Conservation (phyloP, 768 basidiomycete species). For the Tricholoma terreum region DNA sequence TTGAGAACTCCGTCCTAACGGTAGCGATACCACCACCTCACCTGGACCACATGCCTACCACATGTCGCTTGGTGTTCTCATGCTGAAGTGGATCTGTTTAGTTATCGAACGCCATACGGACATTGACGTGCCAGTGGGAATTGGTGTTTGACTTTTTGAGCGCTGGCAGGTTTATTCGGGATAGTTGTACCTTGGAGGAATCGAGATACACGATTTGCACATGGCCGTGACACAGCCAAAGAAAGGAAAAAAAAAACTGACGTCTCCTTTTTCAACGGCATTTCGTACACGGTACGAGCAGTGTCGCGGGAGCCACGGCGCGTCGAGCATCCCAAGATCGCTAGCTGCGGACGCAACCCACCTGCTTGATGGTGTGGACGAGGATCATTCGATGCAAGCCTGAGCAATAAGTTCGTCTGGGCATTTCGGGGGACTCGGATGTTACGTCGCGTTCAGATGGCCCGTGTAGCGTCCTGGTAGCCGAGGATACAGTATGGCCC, state of each 20-base stretch:
- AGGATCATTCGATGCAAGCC: too few species aligned
- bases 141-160: background rate
- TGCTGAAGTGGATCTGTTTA: background rate
- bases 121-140: background rate
- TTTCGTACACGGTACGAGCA: background rate
- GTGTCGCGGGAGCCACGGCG: background rate
- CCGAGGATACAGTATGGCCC: too few species aligned
- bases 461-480: background rate
- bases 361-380: too few species aligned
- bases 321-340: too few species aligned
- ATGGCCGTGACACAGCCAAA: background rate
- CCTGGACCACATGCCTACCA: background rate
- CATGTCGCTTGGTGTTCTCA: background rate
- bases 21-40: background rate
- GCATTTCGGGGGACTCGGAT: background rate
- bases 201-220: background rate
- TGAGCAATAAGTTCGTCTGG: too few species aligned
- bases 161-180: background rate
- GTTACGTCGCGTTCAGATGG: background rate
- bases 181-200: background rate
- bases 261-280: background rate
- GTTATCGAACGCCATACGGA: background rate
- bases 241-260: background rate
- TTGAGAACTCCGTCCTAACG: background rate
- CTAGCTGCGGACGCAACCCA: too few species aligned